These are phyloP conservation scores for Diatrype stigma DNA, from an alignment of 2,329 filamentous ascomycete species.

Conservation along the genomic window DNA sequence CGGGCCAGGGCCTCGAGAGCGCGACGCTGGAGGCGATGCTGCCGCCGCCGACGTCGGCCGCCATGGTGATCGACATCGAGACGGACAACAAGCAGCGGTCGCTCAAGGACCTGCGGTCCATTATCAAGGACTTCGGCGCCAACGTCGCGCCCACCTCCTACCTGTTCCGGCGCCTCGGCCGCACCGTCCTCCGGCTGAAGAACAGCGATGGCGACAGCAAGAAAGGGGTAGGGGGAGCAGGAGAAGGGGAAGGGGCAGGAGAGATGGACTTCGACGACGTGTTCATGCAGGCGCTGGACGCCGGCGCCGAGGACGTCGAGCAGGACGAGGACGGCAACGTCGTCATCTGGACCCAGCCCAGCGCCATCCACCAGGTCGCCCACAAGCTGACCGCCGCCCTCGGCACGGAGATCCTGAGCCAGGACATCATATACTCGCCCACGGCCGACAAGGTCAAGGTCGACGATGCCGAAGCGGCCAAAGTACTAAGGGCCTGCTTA, in stretches of 20 bases:
- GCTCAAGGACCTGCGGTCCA: constrained; percentile 65
- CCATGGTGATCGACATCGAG: constrained; percentile 78
- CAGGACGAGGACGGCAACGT: constrained; percentile 64
- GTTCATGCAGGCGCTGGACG: constrained; percentile 78
- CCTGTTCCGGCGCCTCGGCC: constrained; percentile 78
- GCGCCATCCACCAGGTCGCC: constrained; percentile 59
- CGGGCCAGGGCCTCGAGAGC: constrained; percentile 71
- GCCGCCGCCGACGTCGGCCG: constrained; percentile 67
- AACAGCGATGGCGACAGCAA: neutral
- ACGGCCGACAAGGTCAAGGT: constrained; percentile 71
- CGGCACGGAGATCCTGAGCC: constrained; percentile 63
- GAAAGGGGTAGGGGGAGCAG: constrained; percentile 25
- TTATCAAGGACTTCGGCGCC: constrained; percentile 70
- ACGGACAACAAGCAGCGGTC: constrained; percentile 76
- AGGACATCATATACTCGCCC: constrained; percentile 80
- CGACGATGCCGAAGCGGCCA: constrained; percentile 51
- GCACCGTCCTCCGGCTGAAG: constrained; percentile 53
- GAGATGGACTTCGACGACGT: constrained; percentile 59
- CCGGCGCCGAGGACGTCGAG: constrained; percentile 72
- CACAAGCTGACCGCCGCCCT: constrained; percentile 60
- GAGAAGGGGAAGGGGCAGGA: constrained; percentile 41
- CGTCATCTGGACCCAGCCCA: constrained; percentile 66
- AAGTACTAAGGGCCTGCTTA: constrained; percentile 56
- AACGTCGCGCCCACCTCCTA: constrained; percentile 71
- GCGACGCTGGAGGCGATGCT: constrained; percentile 78